A percentile compares a stretch with the other conserved stretches of the same genome.
These are phyloP conservation scores for Blastomyces gilchristii DNA, from an alignment of 2,329 filamentous ascomycete species.

Conservation along the genomic window DNA sequence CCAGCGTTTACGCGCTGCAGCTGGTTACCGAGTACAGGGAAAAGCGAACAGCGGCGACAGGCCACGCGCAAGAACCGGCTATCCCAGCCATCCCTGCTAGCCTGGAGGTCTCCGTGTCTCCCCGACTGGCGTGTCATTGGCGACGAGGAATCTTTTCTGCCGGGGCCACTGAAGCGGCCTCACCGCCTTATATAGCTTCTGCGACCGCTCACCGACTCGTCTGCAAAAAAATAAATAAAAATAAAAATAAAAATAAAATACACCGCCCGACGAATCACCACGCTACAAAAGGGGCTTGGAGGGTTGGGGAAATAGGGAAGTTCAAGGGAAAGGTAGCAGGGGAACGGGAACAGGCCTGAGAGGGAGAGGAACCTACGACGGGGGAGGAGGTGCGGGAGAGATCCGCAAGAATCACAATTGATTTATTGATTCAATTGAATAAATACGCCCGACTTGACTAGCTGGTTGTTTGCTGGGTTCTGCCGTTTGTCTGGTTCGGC, in stretches of 20 bases:
- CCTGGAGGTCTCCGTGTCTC: neutral
- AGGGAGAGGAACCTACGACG: neutral
- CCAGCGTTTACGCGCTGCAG: neutral
- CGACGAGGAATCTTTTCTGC: neutral
- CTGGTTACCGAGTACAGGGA: neutral
- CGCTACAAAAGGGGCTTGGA: neutral
- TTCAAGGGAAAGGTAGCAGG: neutral
- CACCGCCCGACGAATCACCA: neutral
- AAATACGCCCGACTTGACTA: neutral
- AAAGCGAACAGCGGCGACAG: neutral
- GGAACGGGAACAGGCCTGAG: neutral
- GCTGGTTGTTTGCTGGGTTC: neutral
- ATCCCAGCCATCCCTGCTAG: slow-evolving; percentile 1
- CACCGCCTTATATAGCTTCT: neutral
- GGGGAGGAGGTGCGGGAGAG: neutral
- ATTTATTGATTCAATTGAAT: neutral
- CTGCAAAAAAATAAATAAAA: neutral
- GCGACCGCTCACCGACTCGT: neutral
- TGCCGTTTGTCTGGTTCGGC: neutral
- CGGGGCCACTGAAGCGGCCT: neutral
- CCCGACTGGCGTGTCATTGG: neutral
- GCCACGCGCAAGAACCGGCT: neutral
- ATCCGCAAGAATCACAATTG: neutral
- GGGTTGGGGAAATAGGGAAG: neutral
- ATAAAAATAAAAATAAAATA: neutral